phyloP scores from a whole-genome alignment of 768 basidiomycete species.

The Rhizopogon roseolus region DNA sequence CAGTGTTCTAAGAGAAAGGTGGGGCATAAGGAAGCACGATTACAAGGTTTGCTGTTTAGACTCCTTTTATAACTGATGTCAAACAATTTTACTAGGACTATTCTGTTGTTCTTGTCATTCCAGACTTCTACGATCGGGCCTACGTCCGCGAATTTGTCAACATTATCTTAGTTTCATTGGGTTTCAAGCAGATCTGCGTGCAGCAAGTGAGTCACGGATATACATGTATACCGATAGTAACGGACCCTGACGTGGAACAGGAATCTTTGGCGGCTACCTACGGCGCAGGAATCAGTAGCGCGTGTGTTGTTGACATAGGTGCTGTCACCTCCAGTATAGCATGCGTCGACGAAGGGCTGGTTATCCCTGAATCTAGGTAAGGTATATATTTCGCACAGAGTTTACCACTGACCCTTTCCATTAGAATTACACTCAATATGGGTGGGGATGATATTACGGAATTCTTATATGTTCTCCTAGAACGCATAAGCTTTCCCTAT shows the following conservation, averaged over 20 bases:
- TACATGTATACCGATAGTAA: not conserved
- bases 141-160: slow-evolving; percentile 80
- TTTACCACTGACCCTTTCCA: slow-evolving; percentile 4
- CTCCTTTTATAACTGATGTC: not conserved
- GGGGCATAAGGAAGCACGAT: slow-evolving; percentile 47
- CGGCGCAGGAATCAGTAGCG: slow-evolving; percentile 90
- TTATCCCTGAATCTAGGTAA: slow-evolving; percentile 84
- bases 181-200: slow-evolving; percentile 89
- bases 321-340: slow-evolving; percentile 79
- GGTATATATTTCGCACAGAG: slow-evolving; percentile 7
- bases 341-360: slow-evolving; percentile 91
- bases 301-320: slow-evolving; percentile 95
- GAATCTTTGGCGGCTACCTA: slow-evolving; percentile 92
- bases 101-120: slow-evolving; percentile 84
- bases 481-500: slow-evolving; percentile 85
- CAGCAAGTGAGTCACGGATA: slow-evolving; percentile 60
- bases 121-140: slow-evolving; percentile 83
- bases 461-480: slow-evolving; percentile 75
- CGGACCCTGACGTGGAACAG: slow-evolving; percentile 31
- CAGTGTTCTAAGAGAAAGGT: slow-evolving; percentile 52
- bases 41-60: slow-evolving; percentile 48
- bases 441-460: slow-evolving; percentile 96
- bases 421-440: slow-evolving; percentile 75
- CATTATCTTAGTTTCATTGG: slow-evolving; percentile 71
- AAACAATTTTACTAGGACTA: slow-evolving; percentile 52